These are phyloP conservation scores for Acacia confusa DNA, from an alignment of 306 rosid species.

Conservation along the genomic window DNA sequence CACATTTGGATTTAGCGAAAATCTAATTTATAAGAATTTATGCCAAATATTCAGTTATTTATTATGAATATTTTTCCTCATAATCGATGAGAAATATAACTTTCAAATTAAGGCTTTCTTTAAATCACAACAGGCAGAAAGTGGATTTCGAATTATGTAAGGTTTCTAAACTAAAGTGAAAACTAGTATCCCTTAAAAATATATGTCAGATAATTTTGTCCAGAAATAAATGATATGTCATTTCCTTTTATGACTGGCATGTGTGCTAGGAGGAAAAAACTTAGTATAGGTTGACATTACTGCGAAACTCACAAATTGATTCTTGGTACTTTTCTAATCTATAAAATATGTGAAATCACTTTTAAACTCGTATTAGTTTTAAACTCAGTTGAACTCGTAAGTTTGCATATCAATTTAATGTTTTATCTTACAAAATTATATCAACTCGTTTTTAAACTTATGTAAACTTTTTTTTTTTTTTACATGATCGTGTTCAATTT, in stretches of 20 bases:
- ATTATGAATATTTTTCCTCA: not conserved
- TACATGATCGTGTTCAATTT: no score
- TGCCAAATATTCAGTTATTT: constrained; percentile 7
- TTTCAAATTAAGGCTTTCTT: not conserved
- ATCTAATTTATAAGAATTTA: constrained; percentile 13
- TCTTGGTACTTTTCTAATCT: no score
- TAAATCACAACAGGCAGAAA: not conserved
- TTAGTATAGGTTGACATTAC: no score
- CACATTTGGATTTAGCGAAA: not conserved
- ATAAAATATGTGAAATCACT: no score
- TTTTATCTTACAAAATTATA: no score
- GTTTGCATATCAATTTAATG: no score
- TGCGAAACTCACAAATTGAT: no score
- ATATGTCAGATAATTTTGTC: not conserved
- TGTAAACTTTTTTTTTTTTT: no score
- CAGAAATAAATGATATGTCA: not conserved
- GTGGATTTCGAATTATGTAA: not conserved
- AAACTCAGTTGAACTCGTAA: no score
- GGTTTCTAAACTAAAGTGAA: not conserved
- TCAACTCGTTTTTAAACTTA: no score
- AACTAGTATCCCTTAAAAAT: not conserved
- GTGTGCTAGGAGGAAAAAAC: no score
- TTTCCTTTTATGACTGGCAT: not conserved
- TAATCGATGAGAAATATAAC: constrained; percentile 6
- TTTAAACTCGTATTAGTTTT: no score